A percentile compares a stretch with the other conserved stretches of the same genome.
These are phyloP conservation scores for Cryptosporidium canis DNA, from an alignment of 169 alveolate species.

Conservation along the genomic window DNA sequence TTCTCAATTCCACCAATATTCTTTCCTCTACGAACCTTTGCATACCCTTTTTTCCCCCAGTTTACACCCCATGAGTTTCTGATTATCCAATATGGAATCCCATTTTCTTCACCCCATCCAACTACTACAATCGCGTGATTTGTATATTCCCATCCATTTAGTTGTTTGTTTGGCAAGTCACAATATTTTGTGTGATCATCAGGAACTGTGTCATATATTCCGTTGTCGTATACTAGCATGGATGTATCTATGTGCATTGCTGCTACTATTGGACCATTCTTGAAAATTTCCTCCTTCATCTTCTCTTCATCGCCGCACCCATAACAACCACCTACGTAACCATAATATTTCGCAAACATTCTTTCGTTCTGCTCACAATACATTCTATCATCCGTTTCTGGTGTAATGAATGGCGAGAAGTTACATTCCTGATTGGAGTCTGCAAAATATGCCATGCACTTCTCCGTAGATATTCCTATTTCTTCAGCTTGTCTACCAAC, in stretches of 20 bases:
- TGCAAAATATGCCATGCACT: conserved; percentile 72
- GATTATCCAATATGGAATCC: conserved; percentile 84
- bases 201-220: conserved; percentile 74
- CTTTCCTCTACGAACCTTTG: conserved; percentile 82
- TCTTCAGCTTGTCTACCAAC: conserved; percentile 89
- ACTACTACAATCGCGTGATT: conserved; percentile 88
- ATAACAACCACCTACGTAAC: conserved; percentile 87
- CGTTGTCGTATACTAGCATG: conserved; percentile 73
- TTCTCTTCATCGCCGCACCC: conserved; percentile 83
- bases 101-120: conserved; percentile 89
- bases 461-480: conserved; percentile 81
- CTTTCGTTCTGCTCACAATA: conserved; percentile 56
- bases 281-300: conserved; percentile 83
- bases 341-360: conserved; percentile 80
- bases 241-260: conserved; percentile 78
- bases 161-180: conserved; percentile 82
- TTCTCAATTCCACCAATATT: conserved; percentile 86
- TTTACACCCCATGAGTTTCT: conserved; percentile 86
- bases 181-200: conserved; percentile 82
- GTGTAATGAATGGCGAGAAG: conserved; percentile 38
- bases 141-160: conserved; percentile 91
- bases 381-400: not conserved
- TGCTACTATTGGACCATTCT: conserved; percentile 80
- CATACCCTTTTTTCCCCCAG: conserved; percentile 85
- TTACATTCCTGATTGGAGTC: conserved; percentile 54